Evolutionary conservation across 352 stramenopile genomes (phyloP), one percentile per base, ranked within the genome.

Genomic region (Albugo candida): DNA sequence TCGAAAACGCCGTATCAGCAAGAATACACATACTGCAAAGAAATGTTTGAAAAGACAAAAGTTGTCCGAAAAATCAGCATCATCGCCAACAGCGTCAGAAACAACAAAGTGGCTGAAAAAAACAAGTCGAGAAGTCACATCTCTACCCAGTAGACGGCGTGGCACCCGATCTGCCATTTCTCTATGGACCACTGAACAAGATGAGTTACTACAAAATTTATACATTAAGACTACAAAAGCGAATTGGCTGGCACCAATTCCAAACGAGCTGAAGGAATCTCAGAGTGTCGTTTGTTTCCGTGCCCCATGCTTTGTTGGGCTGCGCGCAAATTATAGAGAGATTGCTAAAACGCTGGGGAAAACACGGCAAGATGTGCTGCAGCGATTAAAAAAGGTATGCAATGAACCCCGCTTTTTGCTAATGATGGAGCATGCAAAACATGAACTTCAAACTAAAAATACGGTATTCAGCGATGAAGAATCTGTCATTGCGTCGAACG

Each of bases 301-400:
- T 45, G 70, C 73, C 8, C 59, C 74, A 16, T 75, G 58, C 3
- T 46, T 84, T 13, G 80, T 66, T 18, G 61, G 75, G 13, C 60
- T 62, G 37, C 70, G 71, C 20, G 78, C 84, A 48, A 70, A 61
- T 20, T 46, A 83, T 10, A 69, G 82, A 10, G 62, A 64, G 4
- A 78, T 87, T 20, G 59, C 75, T 17, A 57, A 70, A 16, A 80
- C 68, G 51, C 48, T 87, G 3, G 62, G 58, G 16, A 84, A 84
- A 19, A 60, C 72, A 1, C 68, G 68, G 17, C 84, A 83, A 41
- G 75, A 87, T 38, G 75, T 87, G 20, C 83, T 83, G 58, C 83
- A 84, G 47, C 58, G 75, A 1, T 48, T 87, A 1, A 81, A 81
- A 47, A 70, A 83, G 49, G 75, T 75, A 47, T 45, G 83, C 14